Evolutionary conservation across 495 filamentous ascomycete genomes (phyloP), one percentile per base, ranked within the genome.

Genomic region (Annulohypoxylon nitens): DNA sequence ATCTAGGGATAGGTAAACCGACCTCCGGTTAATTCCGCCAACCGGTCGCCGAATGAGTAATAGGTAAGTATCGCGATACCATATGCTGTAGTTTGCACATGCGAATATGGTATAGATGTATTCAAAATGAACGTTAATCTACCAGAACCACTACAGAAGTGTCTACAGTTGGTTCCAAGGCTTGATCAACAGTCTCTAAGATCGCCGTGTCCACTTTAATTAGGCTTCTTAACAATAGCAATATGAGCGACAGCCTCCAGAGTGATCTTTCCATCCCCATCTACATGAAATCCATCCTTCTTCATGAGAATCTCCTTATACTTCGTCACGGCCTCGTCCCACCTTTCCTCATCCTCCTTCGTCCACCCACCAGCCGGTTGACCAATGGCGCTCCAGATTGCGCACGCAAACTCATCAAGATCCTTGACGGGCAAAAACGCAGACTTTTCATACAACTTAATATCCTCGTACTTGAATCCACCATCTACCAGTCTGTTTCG

Each of bases 371-470:
- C 8, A 1, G 25, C 25, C 11, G 26, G 53, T 2, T 57, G 26
- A 14, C 53, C 53, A 34, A 57, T 33, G 12, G 53, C 53, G 16
- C 25, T 57, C 53, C 53, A 57, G 16, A 36, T 36, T 6, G 53
- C 53, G 9, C 0, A 1, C 1, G 26, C 25, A 36, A 36, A 36
- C 10, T 36, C 53, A 9, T 57, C 26, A 34, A 57, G 11, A 6
- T 57, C 53, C 20, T 54, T 54, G 20, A 54, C 50, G 11, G 50
- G 20, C 50, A 54, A 11, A 9, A 54, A 54, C 7, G 20, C 50
- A 25, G 50, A 54, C 20, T 54, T 54, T 23, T 54, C 50, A 23
- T 25, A 54, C 20, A 54, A 23, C 50, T 54, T 23, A 2, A 54
- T 11, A 12, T 54, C 50, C 8, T 30, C 50, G 4, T 20, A 54